phyloP scores from a whole-genome alignment of 768 basidiomycete species.

The Imleria badia region DNA sequence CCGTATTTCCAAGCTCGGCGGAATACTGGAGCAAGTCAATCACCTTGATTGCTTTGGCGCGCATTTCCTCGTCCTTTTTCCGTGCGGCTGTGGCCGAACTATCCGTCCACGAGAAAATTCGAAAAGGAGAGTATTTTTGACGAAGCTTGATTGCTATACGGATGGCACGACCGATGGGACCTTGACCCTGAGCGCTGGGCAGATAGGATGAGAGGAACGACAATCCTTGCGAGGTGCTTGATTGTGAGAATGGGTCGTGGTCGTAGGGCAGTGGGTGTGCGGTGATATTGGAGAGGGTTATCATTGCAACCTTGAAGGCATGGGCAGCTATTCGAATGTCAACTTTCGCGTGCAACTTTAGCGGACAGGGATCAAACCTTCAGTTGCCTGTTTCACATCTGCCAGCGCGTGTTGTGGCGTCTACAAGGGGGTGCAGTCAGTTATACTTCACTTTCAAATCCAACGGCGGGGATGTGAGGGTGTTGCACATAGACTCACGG shows the following conservation, averaged over 20 bases:
- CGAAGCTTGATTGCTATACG: conserved; percentile 69
- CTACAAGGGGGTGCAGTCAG: conserved; percentile 13
- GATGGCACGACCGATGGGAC: conserved; percentile 67
- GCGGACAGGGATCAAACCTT: conserved; percentile 40
- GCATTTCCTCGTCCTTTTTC: conserved; percentile 65
- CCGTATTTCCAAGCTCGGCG: conserved; percentile 70
- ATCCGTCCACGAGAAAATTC: conserved; percentile 41
- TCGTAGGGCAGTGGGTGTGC: conserved; percentile 55
- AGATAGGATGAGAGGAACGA: conserved; percentile 65
- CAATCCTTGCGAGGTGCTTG: conserved; percentile 40
- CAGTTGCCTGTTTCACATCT: conserved; percentile 45
- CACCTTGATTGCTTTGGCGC: conserved; percentile 75
- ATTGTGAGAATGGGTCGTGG: conserved; percentile 44
- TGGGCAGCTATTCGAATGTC: conserved; percentile 49
- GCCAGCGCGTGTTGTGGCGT: conserved; percentile 3
- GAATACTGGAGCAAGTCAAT: conserved; percentile 80
- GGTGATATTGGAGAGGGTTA: conserved; percentile 65
- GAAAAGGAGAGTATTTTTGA: conserved; percentile 54
- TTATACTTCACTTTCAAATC: background rate
- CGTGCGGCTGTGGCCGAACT: conserved; percentile 43
- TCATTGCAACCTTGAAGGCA: conserved; percentile 74
- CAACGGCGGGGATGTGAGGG: background rate
- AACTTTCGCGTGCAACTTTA: background rate
- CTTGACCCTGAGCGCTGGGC: conserved; percentile 74
- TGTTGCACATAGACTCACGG: conserved; percentile 4